Base-by-base conservation (phyloP, 139 green algal species). In the Nannochloris sp. region DNA sequence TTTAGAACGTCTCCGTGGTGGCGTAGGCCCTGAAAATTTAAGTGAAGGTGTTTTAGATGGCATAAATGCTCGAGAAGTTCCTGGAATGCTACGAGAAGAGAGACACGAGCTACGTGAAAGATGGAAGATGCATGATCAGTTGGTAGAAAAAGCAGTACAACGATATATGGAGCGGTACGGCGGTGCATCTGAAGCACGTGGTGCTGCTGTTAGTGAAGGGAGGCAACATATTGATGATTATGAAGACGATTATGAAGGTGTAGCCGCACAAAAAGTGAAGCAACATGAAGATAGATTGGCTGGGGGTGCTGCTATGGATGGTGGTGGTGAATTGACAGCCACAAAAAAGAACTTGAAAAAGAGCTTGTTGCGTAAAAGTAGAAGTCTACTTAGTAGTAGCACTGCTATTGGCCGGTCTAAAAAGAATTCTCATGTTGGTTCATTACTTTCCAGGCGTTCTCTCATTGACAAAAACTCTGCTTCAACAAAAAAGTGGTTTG, bases 1-100 rank as follows among this genome's bases (percentile, higher is more conserved):
- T n/a, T 66, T 78, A 64, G 71, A 78, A 58, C 29, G 23, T 19
- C 65, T 78, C 33, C 58, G 71, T 10, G 29, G 24, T 35, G 71
- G 71, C 24, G 56, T 78, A 4, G 71, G 71, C 3, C 71, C 71
- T 2, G 64, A 78, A 38, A 19, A 70, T 64, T 39, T 78, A 3
- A 9, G 59, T 29, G 19, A 15, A 33, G 48, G 42, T 68, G 57
- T 33, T 30, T 39, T 64, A 13, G 34, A 64, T 48, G 39, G 25
- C 39, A 62, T 72, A 7, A 34, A 61, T 10, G 48, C 70, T 13
- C 27, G 29, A 24, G 59, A 62, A 55, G 70, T 72, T 23, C 51
- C 61, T 3, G 70, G 70, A 44, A 47, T 67, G 55, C 42, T 76
- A 37, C 35, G 61, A 8, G 54, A 71, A n/a, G 70, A 71, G 62